Evolutionary conservation across 1,284 basidiomycete genomes (phyloP), one percentile per base, ranked within the genome.

Genomic region (Boletus sp.): DNA sequence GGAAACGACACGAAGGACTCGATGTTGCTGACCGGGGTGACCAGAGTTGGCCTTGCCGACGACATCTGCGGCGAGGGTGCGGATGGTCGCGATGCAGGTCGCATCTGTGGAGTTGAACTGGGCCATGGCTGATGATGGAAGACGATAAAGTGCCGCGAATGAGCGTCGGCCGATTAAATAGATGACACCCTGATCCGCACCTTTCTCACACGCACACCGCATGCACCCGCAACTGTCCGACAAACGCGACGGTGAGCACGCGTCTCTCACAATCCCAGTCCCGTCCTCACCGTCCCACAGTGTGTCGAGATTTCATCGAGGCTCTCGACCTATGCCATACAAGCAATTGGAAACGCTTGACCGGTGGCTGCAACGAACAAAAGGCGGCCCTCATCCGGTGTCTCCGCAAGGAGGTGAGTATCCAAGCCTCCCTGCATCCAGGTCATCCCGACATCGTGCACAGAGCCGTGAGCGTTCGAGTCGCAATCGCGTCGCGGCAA

Each of bases 21-120:
- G 20, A 14, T 16, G 27, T 27, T 32, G 22, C 68, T 55, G 48
- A 85, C 91, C 90, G 52, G 91, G 91, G 72, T 94, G 91, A 53
- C 91, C 91, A 60, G 91, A 94, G 81, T 95, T 95, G 64, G 92
- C 84, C 72, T 91, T 82, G 51, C 69, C 78, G 42, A 88, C 82
- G 55, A 81, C 73, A 73, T 88, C 84, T 34, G 82, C 87, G 44
- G 85, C 80, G 50, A 86, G 77, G 44, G 81, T 78, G 53, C 84
- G 78, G 68, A 86, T 87, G 46, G 83, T 85, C 49, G 81, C 77
- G 58, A 87, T 73, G 58, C 75, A 74, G 52, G 74, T 67, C 48
- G 78, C 72, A 68, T 91, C 89, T 50, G 72, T 65, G 51, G 65
- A 51, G 41, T 59, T 54, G 67, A 79, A 81, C 2, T 47, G 59